These are phyloP conservation scores for Neohortaea acidophila DNA, from an alignment of 495 filamentous ascomycete genomes.

Conservation along the genomic window DNA sequence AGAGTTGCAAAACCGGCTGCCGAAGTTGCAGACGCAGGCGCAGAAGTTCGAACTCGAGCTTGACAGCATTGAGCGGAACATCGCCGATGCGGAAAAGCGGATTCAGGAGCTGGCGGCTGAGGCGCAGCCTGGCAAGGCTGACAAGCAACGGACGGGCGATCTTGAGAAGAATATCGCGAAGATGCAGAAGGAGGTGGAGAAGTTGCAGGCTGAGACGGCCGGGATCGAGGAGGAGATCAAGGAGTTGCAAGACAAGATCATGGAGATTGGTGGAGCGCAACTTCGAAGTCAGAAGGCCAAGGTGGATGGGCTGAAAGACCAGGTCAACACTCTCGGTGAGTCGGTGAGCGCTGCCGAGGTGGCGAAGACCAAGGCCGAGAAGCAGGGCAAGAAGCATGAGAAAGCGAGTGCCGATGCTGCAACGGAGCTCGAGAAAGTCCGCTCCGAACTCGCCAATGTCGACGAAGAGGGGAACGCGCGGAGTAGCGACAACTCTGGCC, in stretches of 20 bases:
- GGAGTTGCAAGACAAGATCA: slow-evolving; percentile 82
- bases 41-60: slow-evolving; percentile 86
- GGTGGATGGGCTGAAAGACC: slow-evolving; percentile 81
- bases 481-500: slow-evolving; percentile 53
- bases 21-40: slow-evolving; percentile 71
- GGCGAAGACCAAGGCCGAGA: slow-evolving; percentile 75
- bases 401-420: slow-evolving; percentile 61
- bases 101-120: slow-evolving; percentile 67
- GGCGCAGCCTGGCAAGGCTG: slow-evolving; percentile 61
- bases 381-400: slow-evolving; percentile 72
- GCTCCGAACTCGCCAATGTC: slow-evolving; percentile 55
- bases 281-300: slow-evolving; percentile 80
- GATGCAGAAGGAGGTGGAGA: slow-evolving; percentile 62
- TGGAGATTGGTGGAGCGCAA: slow-evolving; percentile 90
- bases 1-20: slow-evolving; percentile 64
- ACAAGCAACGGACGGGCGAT: slow-evolving; percentile 49
- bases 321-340: slow-evolving; percentile 65
- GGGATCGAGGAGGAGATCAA: slow-evolving; percentile 87
- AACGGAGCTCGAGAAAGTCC: slow-evolving; percentile 56
- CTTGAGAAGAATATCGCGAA: slow-evolving; percentile 64
- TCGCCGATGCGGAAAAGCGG: slow-evolving; percentile 68
- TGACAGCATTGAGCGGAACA: slow-evolving; percentile 69
- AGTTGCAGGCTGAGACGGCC: slow-evolving; percentile 62
- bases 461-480: slow-evolving; percentile 65
- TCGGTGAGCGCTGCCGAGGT: slow-evolving; percentile 73